Evolutionary conservation across 1,139 yeast species (phyloP).

Genomic region (Hanseniaspora gamundiae): DNA sequence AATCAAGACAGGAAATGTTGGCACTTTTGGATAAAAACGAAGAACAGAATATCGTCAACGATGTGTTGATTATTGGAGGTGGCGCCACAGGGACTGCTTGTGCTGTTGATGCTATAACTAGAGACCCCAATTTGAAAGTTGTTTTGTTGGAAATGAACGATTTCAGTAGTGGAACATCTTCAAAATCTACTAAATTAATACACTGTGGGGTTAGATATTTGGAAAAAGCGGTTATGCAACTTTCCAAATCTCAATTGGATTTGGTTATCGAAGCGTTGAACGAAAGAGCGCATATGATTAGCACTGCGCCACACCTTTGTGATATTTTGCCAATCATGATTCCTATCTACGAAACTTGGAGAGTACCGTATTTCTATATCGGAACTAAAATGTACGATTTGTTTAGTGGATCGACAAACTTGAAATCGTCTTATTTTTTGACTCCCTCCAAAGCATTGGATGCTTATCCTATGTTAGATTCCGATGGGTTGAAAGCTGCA

Average conservation of each 20-base stretch:
- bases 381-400: slow-evolving; percentile 91
- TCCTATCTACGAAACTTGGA: slow-evolving; percentile 94
- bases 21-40: slow-evolving; percentile 30
- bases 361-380: slow-evolving; percentile 83
- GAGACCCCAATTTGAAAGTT: slow-evolving; percentile 64
- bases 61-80: slow-evolving; percentile 80
- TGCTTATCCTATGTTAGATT: slow-evolving; percentile 81
- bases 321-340: slow-evolving; percentile 85
- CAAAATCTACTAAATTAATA: slow-evolving; percentile 93
- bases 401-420: slow-evolving; percentile 82
- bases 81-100: slow-evolving; percentile 95
- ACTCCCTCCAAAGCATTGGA: slow-evolving; percentile 57
- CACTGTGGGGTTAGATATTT: slow-evolving; percentile 95
- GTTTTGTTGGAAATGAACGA: slow-evolving; percentile 79
- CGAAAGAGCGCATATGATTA: slow-evolving; percentile 80
- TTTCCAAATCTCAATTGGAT: slow-evolving; percentile 84
- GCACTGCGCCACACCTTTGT: slow-evolving; percentile 89
- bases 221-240: slow-evolving; percentile 85
- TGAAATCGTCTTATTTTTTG: slow-evolving; percentile 67
- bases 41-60: slow-evolving; percentile 35
- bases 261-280: slow-evolving; percentile 88
- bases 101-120: slow-evolving; percentile 81
- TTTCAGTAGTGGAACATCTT: slow-evolving; percentile 86
- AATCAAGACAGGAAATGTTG: slow-evolving; percentile 31
- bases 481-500: slow-evolving; percentile 71